A percentile compares a stretch with the other conserved stretches of the same genome.
Evolutionary conservation across 1,139 yeast genomes (phyloP).

Genomic region (Yamadazyma atlantica): DNA sequence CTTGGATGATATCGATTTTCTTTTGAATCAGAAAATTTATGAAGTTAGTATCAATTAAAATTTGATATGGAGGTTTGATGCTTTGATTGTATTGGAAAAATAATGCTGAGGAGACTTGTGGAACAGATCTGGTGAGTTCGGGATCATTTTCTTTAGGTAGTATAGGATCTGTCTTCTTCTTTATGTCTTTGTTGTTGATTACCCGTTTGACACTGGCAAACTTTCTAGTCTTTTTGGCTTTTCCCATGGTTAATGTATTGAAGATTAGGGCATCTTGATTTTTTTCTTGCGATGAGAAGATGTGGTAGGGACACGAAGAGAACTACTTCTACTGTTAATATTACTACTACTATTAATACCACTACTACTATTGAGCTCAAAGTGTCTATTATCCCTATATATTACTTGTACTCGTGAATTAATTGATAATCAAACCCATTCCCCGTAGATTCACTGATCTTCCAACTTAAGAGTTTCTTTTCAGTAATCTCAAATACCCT

Average conservation of each 20-base stretch:
- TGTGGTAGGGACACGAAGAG: neutral
- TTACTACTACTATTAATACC: neutral
- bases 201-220: conserved; percentile 89
- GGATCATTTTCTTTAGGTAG: conserved; percentile 47
- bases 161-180: conserved; percentile 33
- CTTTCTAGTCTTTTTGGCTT: conserved; percentile 93
- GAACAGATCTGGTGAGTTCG: conserved; percentile 79
- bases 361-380: too few species aligned
- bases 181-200: conserved; percentile 68
- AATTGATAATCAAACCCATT: conserved; percentile 35
- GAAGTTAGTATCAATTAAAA: conserved; percentile 92
- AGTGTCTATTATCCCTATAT: neutral
- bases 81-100: conserved; percentile 94
- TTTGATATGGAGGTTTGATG: conserved; percentile 95
- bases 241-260: conserved; percentile 62
- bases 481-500: conserved; percentile 34
- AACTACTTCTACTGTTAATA: neutral
- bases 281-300: conserved; percentile 10
- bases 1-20: conserved; percentile 87
- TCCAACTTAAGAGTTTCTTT: conserved; percentile 38
- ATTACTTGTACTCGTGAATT: conserved; percentile 18
- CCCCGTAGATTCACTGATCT: conserved; percentile 29
- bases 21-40: conserved; percentile 94
- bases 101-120: conserved; percentile 93
- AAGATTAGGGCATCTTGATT: neutral